Evolutionary conservation across 2,329 filamentous ascomycete species (phyloP).

Genomic region (Claviceps sp.): DNA sequence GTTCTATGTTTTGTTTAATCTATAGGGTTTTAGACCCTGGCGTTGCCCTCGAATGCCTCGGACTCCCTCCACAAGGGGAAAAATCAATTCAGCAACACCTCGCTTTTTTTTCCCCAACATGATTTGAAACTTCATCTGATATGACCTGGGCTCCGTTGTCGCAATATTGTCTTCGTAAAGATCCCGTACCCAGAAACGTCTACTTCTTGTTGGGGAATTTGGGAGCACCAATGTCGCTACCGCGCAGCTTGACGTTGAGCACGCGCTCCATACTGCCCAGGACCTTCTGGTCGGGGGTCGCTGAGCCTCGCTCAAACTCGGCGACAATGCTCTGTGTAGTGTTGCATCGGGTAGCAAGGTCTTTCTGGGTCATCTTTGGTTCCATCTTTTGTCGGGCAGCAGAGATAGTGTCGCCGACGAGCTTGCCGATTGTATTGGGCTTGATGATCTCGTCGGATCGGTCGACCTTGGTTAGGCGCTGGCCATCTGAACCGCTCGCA

Average conservation of each 20-base stretch:
- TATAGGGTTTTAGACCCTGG: constrained; percentile 2
- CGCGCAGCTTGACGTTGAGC: constrained; percentile 78
- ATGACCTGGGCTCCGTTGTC: neutral
- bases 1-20: constrained; percentile 7
- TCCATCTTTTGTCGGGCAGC: constrained; percentile 66
- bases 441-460: constrained; percentile 95
- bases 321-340: constrained; percentile 67
- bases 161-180: neutral
- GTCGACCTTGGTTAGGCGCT: constrained; percentile 96
- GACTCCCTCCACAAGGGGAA: neutral
- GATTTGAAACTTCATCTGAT: neutral
- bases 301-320: constrained; percentile 73
- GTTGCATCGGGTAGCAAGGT: constrained; percentile 77
- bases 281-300: constrained; percentile 71
- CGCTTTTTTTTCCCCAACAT: constrained; percentile 3
- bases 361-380: constrained; percentile 94
- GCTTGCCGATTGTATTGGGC: constrained; percentile 75
- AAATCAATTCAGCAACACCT: neutral
- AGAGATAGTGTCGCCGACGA: constrained; percentile 72
- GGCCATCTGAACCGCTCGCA: constrained; percentile 49
- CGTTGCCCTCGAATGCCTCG: too few relatives aligned
- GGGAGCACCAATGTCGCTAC: constrained; percentile 71
- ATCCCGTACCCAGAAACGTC: neutral
- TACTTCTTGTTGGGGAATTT: constrained; percentile 63
- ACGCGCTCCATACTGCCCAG: constrained; percentile 65